A percentile compares a stretch with the other conserved stretches of the same genome.
phyloP scores from a whole-genome alignment of 2,329 filamentous ascomycete genomes.

The Mycosphaerelloides madeirae region DNA sequence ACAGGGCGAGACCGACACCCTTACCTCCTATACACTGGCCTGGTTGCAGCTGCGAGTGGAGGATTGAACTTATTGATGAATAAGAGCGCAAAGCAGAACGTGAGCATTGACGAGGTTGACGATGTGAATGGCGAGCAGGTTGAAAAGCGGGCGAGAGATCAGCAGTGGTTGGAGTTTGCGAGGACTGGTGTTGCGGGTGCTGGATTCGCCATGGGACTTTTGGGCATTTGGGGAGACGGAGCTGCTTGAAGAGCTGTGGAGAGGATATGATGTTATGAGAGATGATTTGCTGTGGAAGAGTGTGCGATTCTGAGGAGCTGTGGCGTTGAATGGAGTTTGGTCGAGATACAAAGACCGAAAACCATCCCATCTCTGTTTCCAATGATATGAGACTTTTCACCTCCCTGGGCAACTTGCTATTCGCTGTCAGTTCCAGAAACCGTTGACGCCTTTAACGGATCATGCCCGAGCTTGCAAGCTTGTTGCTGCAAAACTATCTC shows the following conservation, averaged over 20 bases:
- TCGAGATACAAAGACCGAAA: too few species aligned
- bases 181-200: constrained; percentile 40
- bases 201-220: constrained; percentile 44
- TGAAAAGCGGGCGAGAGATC: constrained; percentile 41
- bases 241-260: constrained; percentile 20
- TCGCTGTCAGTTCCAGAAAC: too few species aligned
- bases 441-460: too few species aligned
- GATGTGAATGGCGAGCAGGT: constrained; percentile 48
- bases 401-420: too few species aligned
- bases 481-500: too few species aligned
- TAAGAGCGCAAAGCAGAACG: constrained; percentile 17
- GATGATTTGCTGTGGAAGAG: too few species aligned
- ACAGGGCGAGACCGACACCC: constrained; percentile 73
- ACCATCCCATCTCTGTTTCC: too few species aligned
- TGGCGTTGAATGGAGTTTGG: too few species aligned
- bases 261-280: not conserved
- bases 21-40: constrained; percentile 80
- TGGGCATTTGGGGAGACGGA: constrained; percentile 49
- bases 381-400: too few species aligned
- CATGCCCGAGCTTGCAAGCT: too few species aligned
- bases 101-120: constrained; percentile 29
- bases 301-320: too few species aligned
- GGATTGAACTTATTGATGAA: constrained; percentile 36
- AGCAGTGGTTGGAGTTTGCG: constrained; percentile 39
- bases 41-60: constrained; percentile 53